phyloP scores from a whole-genome alignment of 805 yeast genomes.

The Ogataea naganishii region DNA sequence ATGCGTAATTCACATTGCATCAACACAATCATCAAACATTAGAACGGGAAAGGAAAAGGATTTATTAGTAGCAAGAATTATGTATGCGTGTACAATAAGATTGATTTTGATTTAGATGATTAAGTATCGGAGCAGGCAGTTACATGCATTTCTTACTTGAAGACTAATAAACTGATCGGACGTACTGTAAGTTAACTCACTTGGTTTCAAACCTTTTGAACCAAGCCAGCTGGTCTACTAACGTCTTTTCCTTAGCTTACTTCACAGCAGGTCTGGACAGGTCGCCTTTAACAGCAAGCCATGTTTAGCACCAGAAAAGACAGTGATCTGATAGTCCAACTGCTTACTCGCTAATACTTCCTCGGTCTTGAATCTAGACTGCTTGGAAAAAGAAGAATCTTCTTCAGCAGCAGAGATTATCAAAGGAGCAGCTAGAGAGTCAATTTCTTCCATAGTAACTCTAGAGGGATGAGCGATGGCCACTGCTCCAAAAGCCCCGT shows the following conservation, averaged over 20 bases:
- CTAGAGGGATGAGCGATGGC: slow-evolving; percentile 85
- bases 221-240: slow-evolving; percentile 35
- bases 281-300: slow-evolving; percentile 84
- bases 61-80: too few species aligned
- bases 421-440: slow-evolving; percentile 49
- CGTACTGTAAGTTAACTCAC: neutral
- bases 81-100: too few species aligned
- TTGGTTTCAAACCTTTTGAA: slow-evolving; percentile 17
- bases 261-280: slow-evolving; percentile 36
- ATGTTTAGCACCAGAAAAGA: slow-evolving; percentile 59
- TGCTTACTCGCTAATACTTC: slow-evolving; percentile 37
- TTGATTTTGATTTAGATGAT: too few species aligned
- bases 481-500: slow-evolving; percentile 37
- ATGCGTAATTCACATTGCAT: too few species aligned
- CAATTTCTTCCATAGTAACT: slow-evolving; percentile 56
- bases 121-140: neutral
- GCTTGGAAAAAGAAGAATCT: slow-evolving; percentile 56
- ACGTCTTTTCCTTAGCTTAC: slow-evolving; percentile 62
- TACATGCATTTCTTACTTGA: slow-evolving; percentile 10
- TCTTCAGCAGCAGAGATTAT: slow-evolving; percentile 67
- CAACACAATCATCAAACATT: too few species aligned
- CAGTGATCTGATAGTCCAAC: slow-evolving; percentile 47
- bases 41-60: too few species aligned
- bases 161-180: too few species aligned
- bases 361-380: slow-evolving; percentile 56